Evolutionary conservation across 352 stramenopile species (phyloP), one percentile per base, ranked within the genome.

Genomic region (Pythium dissotocum): DNA sequence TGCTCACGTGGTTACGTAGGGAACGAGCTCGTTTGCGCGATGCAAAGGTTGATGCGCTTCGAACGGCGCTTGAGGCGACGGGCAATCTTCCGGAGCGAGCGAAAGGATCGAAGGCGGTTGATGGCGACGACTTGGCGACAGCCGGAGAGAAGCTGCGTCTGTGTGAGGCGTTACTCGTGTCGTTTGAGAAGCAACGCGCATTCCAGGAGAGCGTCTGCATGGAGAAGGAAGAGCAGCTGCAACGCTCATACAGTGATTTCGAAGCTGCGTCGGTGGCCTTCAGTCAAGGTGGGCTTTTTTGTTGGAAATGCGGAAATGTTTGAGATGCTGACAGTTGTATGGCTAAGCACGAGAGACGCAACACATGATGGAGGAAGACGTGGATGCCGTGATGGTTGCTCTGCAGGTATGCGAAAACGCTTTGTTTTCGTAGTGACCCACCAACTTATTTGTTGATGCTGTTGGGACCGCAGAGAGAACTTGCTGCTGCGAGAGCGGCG

Each of bases 331-430:
- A 49, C 13, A 5, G 14, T 24, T 13, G 9, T n/a, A 7, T 49
- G 40, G 16, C 16, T 8, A 4, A 49, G 40, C 40, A 21, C 40
- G 40, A 26, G 61, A 67, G 26, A 40, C 52, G 28, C 24, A 14
- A 3, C 7, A 61, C 16, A 67, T 61, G 61, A 46, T 6, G 10
- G 38, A 61, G 8, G 61, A 67, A 46, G 61, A 67, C 28, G 14
- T 35, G 13, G 30, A 30, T 18, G 54, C 36, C 18, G 21, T 44
- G 4, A 32, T 38, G 21, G 12, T 46, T 8, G 51, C 48, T 3
- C 24, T 66, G 2, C 21, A 66, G 46, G 40, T 49, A 49, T 5
- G 13, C 13, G 7, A 5, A 7, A 9, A 6, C 18, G 24, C 24
- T 12, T 46, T 10, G 38, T 46, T n/a, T 46, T 12, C 35, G 35